These are phyloP conservation scores for Abrus precatorius DNA, from an alignment of 306 rosid genomes.

Conservation along the genomic window DNA sequence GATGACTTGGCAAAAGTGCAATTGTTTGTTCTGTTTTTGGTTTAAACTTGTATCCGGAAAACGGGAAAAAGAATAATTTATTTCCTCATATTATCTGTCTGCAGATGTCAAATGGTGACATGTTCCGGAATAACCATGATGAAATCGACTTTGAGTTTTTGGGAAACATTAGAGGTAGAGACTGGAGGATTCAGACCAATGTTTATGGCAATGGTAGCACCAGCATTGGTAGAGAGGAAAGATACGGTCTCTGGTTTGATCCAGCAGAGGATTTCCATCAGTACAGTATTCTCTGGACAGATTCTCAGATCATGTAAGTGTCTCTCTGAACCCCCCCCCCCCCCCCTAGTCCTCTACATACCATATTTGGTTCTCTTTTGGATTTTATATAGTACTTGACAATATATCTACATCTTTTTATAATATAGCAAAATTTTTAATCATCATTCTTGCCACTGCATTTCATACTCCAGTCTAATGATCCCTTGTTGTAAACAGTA, in stretches of 20 bases:
- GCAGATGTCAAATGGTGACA: conserved; percentile 98
- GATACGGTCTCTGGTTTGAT: conserved; percentile 95
- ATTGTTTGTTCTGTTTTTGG: conserved; percentile 19
- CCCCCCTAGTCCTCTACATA: not conserved
- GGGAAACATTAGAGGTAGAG: conserved; percentile 96
- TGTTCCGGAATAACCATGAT: conserved; percentile 88
- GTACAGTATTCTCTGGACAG: conserved; percentile 90
- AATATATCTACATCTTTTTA: not conserved
- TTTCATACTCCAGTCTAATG: not conserved
- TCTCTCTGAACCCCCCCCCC: conserved; percentile 35
- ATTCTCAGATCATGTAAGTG: conserved; percentile 84
- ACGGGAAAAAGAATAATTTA: not conserved
- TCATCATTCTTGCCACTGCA: conserved; percentile 1
- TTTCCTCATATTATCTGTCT: conserved; percentile 21
- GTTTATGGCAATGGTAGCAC: conserved; percentile 98
- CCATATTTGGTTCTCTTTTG: conserved; percentile 45
- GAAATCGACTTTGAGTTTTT: conserved; percentile 96
- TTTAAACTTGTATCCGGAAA: not conserved
- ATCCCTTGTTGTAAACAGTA: conserved; percentile 25
- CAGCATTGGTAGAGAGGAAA: conserved; percentile 84
- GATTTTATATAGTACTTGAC: not conserved
- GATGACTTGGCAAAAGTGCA: not conserved
- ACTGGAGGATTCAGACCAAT: conserved; percentile 98
- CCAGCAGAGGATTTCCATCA: conserved; percentile 89
- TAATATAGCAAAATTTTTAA: not conserved